Evolutionary conservation across 1,284 basidiomycete genomes (phyloP).

Genomic region (Hemileccinum hortonii): DNA sequence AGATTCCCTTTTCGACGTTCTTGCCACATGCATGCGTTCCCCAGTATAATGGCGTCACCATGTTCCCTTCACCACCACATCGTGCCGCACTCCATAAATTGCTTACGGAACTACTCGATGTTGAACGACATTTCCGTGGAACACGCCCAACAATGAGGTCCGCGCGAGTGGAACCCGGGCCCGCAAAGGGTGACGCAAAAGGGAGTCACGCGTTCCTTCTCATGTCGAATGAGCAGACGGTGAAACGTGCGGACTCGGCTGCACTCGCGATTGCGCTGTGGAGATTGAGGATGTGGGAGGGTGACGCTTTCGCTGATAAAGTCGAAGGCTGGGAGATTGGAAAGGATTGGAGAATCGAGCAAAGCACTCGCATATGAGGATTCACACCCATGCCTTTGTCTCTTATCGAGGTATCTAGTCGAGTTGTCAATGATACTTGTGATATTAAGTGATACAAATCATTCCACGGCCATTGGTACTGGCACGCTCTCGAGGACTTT

Average conservation of each 20-base stretch:
- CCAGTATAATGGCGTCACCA: conserved; percentile 60
- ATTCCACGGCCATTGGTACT: conserved; percentile 69
- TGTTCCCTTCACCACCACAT: conserved; percentile 61
- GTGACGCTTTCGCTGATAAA: conserved; percentile 35
- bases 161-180: conserved; percentile 1
- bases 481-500: conserved; percentile 34
- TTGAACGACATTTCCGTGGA: conserved; percentile 44
- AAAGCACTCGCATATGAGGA: conserved; percentile 7
- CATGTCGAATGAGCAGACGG: conserved; percentile 47
- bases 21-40: conserved; percentile 52
- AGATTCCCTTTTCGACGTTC: conserved; percentile 19
- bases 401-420: background rate
- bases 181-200: conserved; percentile 39
- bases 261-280: conserved; percentile 68
- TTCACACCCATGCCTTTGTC: too few relatives aligned
- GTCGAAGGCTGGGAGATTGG: conserved; percentile 33
- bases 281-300: conserved; percentile 74
- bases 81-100: conserved; percentile 54
- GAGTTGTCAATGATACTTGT: conserved; percentile 2
- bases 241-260: conserved; percentile 55
- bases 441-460: conserved; percentile 17
- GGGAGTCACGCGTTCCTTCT: conserved; percentile 71
- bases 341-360: conserved; percentile 23
- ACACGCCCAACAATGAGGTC: background rate
- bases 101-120: conserved; percentile 46